Evolutionary conservation across 352 stramenopile species (phyloP), one percentile per base, ranked within the genome.

Genomic region (Phytophthora fragariaefolia): DNA sequence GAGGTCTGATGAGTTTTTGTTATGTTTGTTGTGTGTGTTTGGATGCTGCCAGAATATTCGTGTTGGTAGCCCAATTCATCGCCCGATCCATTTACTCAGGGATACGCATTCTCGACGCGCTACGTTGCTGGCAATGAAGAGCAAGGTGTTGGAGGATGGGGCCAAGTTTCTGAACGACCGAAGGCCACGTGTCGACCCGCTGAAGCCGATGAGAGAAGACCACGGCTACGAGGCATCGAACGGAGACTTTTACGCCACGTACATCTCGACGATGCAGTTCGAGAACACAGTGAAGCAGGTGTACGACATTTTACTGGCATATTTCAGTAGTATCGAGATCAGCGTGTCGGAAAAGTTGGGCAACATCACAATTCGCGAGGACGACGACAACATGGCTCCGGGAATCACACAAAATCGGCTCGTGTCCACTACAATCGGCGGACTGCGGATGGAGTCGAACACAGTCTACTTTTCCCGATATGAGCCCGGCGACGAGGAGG

Each of bases 341-440:
- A 77, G 58, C 7, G 70, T 85, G n/a, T 82, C 75, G 12, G 75
- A 88, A 60, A 71, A 80, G 26, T 68, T 85, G 23, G 77, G 77
- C 17, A 74, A 79, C 62, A 73, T 84, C 32, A 78, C 72, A 23
- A 73, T 85, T 42, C 80, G 77, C 38, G 73, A 86, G 42, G 71
- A 80, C 56, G 77, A 86, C 40, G 73, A 82, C 56, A 71, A 55
- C 17, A 65, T 76, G 46, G 56, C 54, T 2, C 59, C 61, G 4
- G 72, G 76, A 1, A 66, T 81, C 23, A 76, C 69, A 18, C 73
- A 81, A 58, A 73, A 79, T 40, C 80, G 80, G 8, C 40, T 85
- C 18, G 66, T 89, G 18, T 65, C 70, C 4, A 74, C 68, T 18
- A 76, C 76, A 1, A 61, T 69, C 0, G 53, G 66, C 0, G 56